Base-by-base conservation (phyloP, 805 yeast genomes). In the Torulaspora microellipsoides region DNA sequence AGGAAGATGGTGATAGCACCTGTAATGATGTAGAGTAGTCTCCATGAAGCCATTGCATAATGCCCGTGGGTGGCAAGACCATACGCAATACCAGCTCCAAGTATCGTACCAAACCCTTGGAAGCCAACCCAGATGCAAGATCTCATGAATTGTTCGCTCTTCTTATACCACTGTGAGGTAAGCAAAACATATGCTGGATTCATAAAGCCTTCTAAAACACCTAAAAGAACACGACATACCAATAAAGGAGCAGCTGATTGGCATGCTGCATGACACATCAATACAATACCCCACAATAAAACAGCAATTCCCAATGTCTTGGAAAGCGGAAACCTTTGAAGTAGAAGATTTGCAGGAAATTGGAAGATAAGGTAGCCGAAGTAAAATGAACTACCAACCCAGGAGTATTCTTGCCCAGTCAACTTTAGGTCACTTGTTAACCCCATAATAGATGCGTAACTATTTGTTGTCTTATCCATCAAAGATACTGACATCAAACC, bases 361-460 rank as follows among this genome's bases (percentile, higher is more conserved):
- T 74, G 80, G 35, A 75, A 74, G 47, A 73, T 67, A 35, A 77
- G 73, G 46, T 75, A 77, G 0, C 78, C 69, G 10, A 69, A 77
- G 44, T 74, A 75, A 47, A 76, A 70, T n/a, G 75, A 73, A 2
- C 81, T 76, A 23, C 76, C 75, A 33, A 76, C 55, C 51, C 76
- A 69, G 23, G 77, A 71, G 52, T 71, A 77, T 42, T 77, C 72
- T 31, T 75, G 67, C 4, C 71, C 65, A 32, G 64, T 62, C 74
- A 74, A 74, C 46, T 61, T 59, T 43, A 77, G 64, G 51, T 76
- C 68, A 2, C 64, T 57, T 53, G 70, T 73, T 49, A 79, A 75
- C 0, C 83, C 83, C 82, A 80, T 75, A 1, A 78, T 78, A n/a
- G 80, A 79, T 3, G 84, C 80, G 52, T 78, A 77, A 47, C 78